These are phyloP conservation scores for Metschnikowia colocasiae DNA, from an alignment of 805 yeast species.

Conservation along the genomic window DNA sequence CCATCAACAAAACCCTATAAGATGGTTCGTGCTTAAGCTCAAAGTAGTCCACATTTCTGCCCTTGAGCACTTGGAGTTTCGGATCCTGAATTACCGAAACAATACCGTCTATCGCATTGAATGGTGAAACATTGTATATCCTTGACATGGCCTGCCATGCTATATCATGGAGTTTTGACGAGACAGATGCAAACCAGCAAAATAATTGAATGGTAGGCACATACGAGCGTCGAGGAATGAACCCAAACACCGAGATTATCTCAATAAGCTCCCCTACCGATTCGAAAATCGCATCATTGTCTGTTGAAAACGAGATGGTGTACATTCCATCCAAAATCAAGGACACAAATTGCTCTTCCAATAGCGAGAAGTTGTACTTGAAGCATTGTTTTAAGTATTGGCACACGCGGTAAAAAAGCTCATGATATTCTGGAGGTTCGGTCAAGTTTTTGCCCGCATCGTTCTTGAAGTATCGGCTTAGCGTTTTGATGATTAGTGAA, in stretches of 20 bases:
- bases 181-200: conserved; percentile 38
- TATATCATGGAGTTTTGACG: conserved; percentile 30
- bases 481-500: conserved; percentile 10
- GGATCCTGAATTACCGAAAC: conserved; percentile 23
- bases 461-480: conserved; percentile 13
- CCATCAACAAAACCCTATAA: conserved; percentile 4
- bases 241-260: conserved; percentile 43
- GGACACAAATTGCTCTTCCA: conserved; percentile 36
- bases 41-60: conserved; percentile 5
- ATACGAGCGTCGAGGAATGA: conserved; percentile 41
- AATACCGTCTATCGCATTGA: conserved; percentile 21
- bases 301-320: conserved; percentile 38
- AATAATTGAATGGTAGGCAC: conserved; percentile 40
- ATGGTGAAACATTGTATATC: conserved; percentile 37
- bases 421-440: conserved; percentile 11
- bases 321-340: conserved; percentile 32
- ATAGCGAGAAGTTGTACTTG: conserved; percentile 43
- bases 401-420: conserved; percentile 22
- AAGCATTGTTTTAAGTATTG: conserved; percentile 43
- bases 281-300: conserved; percentile 33
- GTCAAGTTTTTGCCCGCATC: conserved; percentile 4
- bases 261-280: conserved; percentile 41
- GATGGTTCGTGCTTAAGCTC: conserved; percentile 3
- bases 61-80: conserved; percentile 18
- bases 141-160: conserved; percentile 39